A percentile compares a stretch with the other conserved stretches of the same genome.
Conservation (phyloP, 441 rosid species). For the Bocquillonia castaneifolia region DNA sequence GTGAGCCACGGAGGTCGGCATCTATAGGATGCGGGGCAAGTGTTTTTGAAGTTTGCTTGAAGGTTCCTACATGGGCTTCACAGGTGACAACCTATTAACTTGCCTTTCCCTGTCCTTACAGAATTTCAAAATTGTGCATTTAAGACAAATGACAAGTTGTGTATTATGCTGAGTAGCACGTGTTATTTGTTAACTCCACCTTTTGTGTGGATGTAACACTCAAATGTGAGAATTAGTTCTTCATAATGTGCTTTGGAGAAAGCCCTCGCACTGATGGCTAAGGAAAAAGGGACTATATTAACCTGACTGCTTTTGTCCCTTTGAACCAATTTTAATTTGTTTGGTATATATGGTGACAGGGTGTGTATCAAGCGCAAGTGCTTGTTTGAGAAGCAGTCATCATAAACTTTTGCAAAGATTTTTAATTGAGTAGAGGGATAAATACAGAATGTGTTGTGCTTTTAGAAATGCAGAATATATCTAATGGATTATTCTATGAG, state of each 20-base stretch:
- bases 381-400: neutral
- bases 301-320: neutral
- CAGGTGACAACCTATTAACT: conserved; percentile 52
- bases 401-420: neutral
- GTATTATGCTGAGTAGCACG: neutral
- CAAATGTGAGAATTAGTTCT: neutral
- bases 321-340: neutral
- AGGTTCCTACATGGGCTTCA: conserved; percentile 94
- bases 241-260: neutral
- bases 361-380: neutral
- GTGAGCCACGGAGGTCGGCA: conserved; percentile 84
- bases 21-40: conserved; percentile 93
- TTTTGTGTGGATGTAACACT: neutral
- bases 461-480: neutral
- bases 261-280: neutral
- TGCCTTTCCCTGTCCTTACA: neutral
- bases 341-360: neutral
- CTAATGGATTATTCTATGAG: conserved; percentile 1
- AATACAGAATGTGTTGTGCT: neutral
- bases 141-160: neutral
- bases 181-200: neutral
- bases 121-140: neutral
- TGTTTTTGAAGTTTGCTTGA: conserved; percentile 88
- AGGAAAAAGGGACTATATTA: neutral
- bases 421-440: neutral